Conservation (phyloP, 306 rosid genomes). For the Fagus crenata region DNA sequence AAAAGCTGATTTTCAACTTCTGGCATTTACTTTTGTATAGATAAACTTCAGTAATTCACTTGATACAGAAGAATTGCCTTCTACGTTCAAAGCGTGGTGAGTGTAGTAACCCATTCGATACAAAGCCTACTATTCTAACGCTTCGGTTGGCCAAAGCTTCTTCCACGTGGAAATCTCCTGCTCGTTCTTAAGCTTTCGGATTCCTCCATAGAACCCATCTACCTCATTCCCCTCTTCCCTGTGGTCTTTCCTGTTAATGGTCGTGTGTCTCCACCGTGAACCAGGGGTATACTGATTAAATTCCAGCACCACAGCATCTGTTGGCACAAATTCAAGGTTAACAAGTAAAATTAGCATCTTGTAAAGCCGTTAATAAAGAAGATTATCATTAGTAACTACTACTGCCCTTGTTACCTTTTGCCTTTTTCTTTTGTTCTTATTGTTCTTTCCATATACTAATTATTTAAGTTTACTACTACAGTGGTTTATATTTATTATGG, state of each 20-base stretch:
- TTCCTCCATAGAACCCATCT: conserved; percentile 90
- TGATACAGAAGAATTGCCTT: conserved; percentile 18
- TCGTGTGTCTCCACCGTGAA: conserved; percentile 77
- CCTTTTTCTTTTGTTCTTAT: not conserved
- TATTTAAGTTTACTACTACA: not conserved
- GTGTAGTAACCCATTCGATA: conserved; percentile 18
- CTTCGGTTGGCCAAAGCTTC: conserved; percentile 72
- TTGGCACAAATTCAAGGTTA: not conserved
- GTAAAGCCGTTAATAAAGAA: not conserved
- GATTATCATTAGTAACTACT: not conserved
- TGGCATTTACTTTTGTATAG: conserved; percentile 18
- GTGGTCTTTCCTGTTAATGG: conserved; percentile 63
- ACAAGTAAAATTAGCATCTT: not conserved
- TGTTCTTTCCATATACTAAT: not conserved
- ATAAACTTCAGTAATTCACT: conserved; percentile 23
- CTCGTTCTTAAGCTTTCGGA: conserved; percentile 58
- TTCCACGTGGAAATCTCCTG: conserved; percentile 69
- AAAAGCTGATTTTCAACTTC: conserved; percentile 28
- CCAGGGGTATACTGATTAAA: conserved; percentile 84
- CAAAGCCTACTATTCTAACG: conserved; percentile 52
- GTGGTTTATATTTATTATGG: not conserved
- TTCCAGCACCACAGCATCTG: conserved; percentile 84
- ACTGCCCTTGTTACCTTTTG: not conserved
- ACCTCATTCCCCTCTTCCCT: conserved; percentile 82
- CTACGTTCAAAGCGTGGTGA: conserved; percentile 23